Evolutionary conservation across 176 grass and related monocot genomes (phyloP).

Genomic region (Hyparrhenia diplandra): DNA sequence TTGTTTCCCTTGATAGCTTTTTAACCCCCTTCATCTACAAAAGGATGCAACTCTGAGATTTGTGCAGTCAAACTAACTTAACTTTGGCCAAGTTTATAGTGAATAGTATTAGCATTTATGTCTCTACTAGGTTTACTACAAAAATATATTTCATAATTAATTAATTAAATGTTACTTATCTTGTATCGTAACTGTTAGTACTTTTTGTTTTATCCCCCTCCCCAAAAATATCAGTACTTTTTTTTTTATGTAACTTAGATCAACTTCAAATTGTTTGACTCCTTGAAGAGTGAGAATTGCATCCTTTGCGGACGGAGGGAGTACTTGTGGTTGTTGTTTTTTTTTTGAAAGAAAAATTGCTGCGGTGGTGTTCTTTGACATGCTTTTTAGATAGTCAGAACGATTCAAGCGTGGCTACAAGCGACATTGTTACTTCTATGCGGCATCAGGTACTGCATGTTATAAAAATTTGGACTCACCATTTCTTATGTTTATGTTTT

Average conservation of each 20-base stretch:
- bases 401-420: constrained; percentile 71
- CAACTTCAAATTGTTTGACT: not conserved
- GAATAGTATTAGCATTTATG: not conserved
- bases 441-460: constrained; percentile 56
- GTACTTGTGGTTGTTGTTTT: constrained; percentile 10
- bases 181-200: not conserved
- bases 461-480: not conserved
- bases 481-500: too few relatives aligned
- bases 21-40: not conserved
- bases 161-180: not conserved
- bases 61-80: not conserved
- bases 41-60: not conserved
- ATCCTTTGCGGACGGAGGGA: too few relatives aligned
- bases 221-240: too few relatives aligned
- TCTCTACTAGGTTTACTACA: not conserved
- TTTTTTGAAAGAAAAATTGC: constrained; percentile 9
- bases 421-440: constrained; percentile 48
- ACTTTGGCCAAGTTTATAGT: not conserved
- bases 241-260: not conserved
- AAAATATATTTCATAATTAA: not conserved
- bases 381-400: constrained; percentile 78
- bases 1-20: not conserved
- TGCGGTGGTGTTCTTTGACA: constrained; percentile 39
- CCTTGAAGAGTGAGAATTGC: not conserved
- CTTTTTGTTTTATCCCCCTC: too few relatives aligned